phyloP scores from a whole-genome alignment of 306 rosid genomes.

The Corylus heterophylla region DNA sequence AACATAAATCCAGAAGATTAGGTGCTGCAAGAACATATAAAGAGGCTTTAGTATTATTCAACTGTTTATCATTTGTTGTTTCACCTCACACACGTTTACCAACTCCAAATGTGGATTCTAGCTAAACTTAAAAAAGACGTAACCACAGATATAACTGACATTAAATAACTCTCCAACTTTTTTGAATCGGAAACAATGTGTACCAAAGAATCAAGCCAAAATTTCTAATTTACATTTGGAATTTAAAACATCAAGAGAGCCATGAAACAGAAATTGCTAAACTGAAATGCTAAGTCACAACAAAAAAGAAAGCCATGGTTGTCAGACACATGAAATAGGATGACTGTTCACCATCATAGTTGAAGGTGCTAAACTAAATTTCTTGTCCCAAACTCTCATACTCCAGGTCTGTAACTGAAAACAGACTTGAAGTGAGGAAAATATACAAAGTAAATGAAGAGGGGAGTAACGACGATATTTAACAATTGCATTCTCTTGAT shows the following conservation, averaged over 20 bases:
- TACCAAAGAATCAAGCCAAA: background rate
- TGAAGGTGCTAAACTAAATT: no score
- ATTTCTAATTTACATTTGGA: background rate
- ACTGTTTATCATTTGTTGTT: background rate
- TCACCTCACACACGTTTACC: background rate
- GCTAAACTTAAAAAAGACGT: background rate
- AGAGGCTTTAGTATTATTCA: background rate
- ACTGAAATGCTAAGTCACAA: no score
- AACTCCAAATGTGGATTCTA: background rate
- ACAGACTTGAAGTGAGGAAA: no score
- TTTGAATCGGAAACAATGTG: background rate
- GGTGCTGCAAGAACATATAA: background rate
- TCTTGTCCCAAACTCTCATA: background rate
- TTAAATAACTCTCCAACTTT: background rate
- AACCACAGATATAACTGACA: background rate
- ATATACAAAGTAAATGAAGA: background rate
- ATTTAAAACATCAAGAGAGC: background rate
- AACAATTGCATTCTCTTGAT: no score
- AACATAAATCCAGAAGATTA: background rate
- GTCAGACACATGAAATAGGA: no score
- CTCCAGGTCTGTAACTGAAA: background rate
- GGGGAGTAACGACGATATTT: background rate
- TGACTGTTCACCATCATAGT: no score
- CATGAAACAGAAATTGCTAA: no score
- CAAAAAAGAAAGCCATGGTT: no score